phyloP scores from a whole-genome alignment of 1,284 basidiomycete species.

The Trametes versicolor region DNA sequence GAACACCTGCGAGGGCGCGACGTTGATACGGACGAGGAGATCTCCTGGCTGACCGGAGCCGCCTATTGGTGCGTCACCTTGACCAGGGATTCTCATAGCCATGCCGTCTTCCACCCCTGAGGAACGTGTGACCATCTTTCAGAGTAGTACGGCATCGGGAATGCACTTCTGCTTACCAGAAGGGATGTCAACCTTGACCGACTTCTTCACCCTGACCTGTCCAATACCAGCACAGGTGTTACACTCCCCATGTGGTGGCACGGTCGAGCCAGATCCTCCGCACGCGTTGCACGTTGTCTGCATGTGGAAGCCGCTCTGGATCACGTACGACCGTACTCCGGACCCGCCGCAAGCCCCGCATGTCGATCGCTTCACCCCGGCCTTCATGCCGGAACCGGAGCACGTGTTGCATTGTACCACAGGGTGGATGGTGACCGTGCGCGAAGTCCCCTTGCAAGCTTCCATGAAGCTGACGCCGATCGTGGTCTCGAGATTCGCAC shows the following conservation, averaged over 20 bases:
- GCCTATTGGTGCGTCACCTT: constrained; percentile 88
- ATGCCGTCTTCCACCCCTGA: constrained; percentile 96
- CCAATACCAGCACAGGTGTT: constrained; percentile 88
- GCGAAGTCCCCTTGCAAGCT: constrained; percentile 90
- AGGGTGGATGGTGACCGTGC: constrained; percentile 83
- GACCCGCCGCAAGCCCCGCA: constrained; percentile 89
- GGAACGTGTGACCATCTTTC: constrained; percentile 25
- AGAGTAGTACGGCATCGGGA: constrained; percentile 15
- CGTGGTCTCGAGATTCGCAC: constrained; percentile 87
- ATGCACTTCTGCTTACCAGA: constrained; percentile 64
- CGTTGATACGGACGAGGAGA: constrained; percentile 89
- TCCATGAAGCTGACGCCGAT: constrained; percentile 91
- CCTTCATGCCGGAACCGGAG: constrained; percentile 87
- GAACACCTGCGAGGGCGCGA: constrained; percentile 87
- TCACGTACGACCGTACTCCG: constrained; percentile 90
- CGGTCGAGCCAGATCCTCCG: constrained; percentile 83
- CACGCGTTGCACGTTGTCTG: constrained; percentile 91
- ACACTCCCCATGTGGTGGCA: constrained; percentile 87
- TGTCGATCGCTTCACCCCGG: constrained; percentile 85
- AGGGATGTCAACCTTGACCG: constrained; percentile 88
- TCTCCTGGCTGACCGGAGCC: constrained; percentile 86
- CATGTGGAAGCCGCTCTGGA: constrained; percentile 98
- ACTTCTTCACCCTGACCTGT: constrained; percentile 84
- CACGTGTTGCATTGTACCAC: constrained; percentile 90
- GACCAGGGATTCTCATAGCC: constrained; percentile 86